Conservation (phyloP, 768 basidiomycete genomes). For the Albatrellus ellisii region DNA sequence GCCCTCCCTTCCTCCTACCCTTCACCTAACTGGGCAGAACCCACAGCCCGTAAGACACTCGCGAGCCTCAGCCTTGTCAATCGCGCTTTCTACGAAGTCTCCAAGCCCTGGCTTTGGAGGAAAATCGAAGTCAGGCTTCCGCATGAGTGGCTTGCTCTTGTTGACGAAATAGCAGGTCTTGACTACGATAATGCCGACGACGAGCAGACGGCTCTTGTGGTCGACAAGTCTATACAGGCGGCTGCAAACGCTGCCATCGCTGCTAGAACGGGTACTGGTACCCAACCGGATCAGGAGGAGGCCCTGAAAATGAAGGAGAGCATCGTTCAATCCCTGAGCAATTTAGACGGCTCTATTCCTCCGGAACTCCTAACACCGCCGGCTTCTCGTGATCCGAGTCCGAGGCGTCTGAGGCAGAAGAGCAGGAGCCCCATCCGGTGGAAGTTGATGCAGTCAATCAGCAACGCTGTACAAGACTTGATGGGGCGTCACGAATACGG, state of each 20-base stretch:
- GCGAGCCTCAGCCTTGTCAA: constrained; percentile 65
- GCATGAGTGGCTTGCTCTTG: constrained; percentile 70
- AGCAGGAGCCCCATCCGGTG: constrained; percentile 76
- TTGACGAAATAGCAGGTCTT: constrained; percentile 67
- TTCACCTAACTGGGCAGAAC: constrained; percentile 55
- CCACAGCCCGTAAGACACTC: constrained; percentile 49
- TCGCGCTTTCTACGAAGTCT: constrained; percentile 65
- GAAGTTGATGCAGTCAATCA: constrained; percentile 71
- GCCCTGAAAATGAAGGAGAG: constrained; percentile 32
- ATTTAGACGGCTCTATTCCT: constrained; percentile 60
- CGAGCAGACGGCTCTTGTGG: constrained; percentile 47
- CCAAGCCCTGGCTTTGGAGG: constrained; percentile 84
- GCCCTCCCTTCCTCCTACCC: constrained; percentile 66
- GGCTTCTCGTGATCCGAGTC: constrained; percentile 75
- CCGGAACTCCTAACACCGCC: constrained; percentile 67
- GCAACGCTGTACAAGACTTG: constrained; percentile 62
- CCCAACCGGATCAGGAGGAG: constrained; percentile 7
- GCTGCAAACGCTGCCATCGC: constrained; percentile 52
- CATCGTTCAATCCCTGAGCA: constrained; percentile 30
- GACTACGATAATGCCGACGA: constrained; percentile 36
- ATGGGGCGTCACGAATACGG: constrained; percentile 51
- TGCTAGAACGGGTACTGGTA: constrained; percentile 16
- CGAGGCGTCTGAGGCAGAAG: constrained; percentile 58
- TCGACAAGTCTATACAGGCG: constrained; percentile 54
- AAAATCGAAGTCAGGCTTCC: constrained; percentile 75